Conservation (phyloP, 805 yeast species). For the Starmerella cellae region DNA sequence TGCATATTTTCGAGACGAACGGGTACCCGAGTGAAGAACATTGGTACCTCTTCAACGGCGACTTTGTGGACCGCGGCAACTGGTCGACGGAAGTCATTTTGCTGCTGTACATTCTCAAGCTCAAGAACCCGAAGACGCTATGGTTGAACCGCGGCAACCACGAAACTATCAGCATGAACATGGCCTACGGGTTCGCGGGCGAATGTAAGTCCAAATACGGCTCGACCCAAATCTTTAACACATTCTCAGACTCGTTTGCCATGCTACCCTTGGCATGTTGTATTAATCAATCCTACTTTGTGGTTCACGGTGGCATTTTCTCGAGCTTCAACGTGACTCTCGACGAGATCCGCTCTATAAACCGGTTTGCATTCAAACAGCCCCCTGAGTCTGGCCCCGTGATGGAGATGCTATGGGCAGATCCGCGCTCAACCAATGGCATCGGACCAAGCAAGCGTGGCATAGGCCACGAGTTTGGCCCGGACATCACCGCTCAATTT, state of each 20-base stretch:
- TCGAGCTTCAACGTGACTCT: constrained; percentile 60
- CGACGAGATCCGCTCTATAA: constrained; percentile 57
- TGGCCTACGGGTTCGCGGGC: constrained; percentile 90
- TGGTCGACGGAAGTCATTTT: constrained; percentile 97
- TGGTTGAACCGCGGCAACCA: constrained; percentile 90
- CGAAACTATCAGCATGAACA: constrained; percentile 93
- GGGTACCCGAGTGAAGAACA: constrained; percentile 60
- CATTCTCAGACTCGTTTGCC: constrained; percentile 77
- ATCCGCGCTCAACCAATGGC: constrained; percentile 72
- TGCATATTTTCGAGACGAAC: constrained; percentile 58
- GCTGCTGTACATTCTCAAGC: constrained; percentile 60
- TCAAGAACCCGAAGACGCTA: constrained; percentile 55
- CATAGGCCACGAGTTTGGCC: constrained; percentile 91
- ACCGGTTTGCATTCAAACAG: constrained; percentile 50
- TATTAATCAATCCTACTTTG: constrained; percentile 63
- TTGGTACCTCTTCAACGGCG: constrained; percentile 83
- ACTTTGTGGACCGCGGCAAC: constrained; percentile 93
- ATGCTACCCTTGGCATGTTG: constrained; percentile 76
- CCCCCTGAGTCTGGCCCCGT: constrained; percentile 87
- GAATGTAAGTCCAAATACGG: constrained; percentile 81
- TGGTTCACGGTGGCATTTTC: constrained; percentile 84
- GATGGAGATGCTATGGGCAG: constrained; percentile 96
- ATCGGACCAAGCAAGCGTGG: constrained; percentile 87
- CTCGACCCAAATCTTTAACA: constrained; percentile 59
- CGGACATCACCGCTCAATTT: constrained; percentile 76